A percentile compares a stretch with the other conserved stretches of the same genome.
Conservation (phyloP, 306 rosid species). For the Dryas drummondii region DNA sequence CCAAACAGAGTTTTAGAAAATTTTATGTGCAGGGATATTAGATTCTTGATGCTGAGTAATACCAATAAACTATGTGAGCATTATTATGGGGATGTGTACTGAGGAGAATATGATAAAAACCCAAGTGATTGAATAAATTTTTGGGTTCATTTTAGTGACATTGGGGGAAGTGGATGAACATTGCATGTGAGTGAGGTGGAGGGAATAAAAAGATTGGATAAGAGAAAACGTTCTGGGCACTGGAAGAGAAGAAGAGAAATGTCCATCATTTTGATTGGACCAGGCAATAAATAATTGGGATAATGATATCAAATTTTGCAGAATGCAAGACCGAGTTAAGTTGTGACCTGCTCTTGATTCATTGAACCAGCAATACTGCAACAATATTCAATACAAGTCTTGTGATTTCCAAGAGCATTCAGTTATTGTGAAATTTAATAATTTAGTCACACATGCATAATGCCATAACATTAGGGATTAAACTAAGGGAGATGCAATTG, state of each 20-base stretch:
- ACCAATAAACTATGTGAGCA: slow-evolving; percentile 37
- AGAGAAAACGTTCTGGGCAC: neutral
- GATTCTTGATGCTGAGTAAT: slow-evolving; percentile 37
- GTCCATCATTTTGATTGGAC: slow-evolving; percentile 2
- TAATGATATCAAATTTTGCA: slow-evolving; percentile 6
- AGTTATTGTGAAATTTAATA: neutral
- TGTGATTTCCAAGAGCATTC: neutral
- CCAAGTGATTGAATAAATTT: slow-evolving; percentile 23
- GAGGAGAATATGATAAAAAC: slow-evolving; percentile 26
- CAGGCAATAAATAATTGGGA: slow-evolving; percentile 15
- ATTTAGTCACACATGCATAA: neutral
- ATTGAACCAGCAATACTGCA: neutral
- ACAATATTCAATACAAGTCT: neutral
- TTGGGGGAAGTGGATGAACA: slow-evolving; percentile 28
- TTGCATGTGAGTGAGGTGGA: neutral
- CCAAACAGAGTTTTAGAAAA: neutral
- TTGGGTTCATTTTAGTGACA: slow-evolving; percentile 26
- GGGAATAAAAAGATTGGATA: neutral
- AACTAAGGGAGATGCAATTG: too few species aligned
- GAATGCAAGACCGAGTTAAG: neutral
- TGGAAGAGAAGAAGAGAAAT: neutral
- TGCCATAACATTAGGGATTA: too few species aligned
- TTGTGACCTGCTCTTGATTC: neutral
- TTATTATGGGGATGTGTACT: slow-evolving; percentile 47
- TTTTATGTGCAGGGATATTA: slow-evolving; percentile 28